Conservation (phyloP, 257 asterid species). For the Rubia yunnanensis region DNA sequence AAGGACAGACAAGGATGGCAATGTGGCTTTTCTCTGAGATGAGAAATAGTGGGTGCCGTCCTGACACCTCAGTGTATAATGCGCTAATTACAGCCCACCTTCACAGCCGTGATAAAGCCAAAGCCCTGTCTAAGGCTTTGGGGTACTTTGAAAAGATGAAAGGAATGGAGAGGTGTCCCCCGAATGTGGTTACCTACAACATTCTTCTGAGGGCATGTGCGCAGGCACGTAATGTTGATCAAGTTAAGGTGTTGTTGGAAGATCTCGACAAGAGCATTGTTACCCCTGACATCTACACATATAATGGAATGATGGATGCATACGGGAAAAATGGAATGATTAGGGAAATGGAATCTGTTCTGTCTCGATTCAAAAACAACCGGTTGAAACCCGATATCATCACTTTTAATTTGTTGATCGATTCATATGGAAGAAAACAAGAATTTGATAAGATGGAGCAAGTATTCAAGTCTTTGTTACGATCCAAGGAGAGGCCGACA, state of each 20-base stretch:
- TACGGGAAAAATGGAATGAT: conserved; percentile 91
- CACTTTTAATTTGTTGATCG: conserved; percentile 74
- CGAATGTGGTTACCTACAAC: conserved; percentile 80
- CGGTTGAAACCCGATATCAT: conserved; percentile 74
- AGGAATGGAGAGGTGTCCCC: conserved; percentile 68
- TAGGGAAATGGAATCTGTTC: conserved; percentile 72
- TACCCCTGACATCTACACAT: conserved; percentile 75
- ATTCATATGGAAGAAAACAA: conserved; percentile 84
- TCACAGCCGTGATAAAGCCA: conserved; percentile 69
- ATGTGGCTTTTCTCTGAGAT: conserved; percentile 99
- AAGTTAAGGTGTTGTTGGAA: conserved; percentile 58
- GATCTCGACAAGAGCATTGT: conserved; percentile 62
- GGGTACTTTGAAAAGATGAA: conserved; percentile 84
- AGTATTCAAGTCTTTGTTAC: conserved; percentile 66
- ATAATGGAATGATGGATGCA: conserved; percentile 94
- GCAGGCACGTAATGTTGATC: conserved; percentile 56
- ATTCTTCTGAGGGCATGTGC: conserved; percentile 89
- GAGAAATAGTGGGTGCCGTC: conserved; percentile 92
- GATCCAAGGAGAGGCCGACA: conserved; percentile 77
- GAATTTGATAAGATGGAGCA: conserved; percentile 95
- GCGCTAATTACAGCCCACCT: conserved; percentile 88
- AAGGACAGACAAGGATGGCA: conserved; percentile 90
- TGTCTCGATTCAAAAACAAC: conserved; percentile 65
- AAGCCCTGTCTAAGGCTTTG: conserved; percentile 75
- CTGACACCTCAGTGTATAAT: conserved; percentile 91